Percentiles rank a stretch among this genome's conserved stretches.
Evolutionary conservation across 345 rosid genomes (phyloP).

Genomic region (Citrus glauca): DNA sequence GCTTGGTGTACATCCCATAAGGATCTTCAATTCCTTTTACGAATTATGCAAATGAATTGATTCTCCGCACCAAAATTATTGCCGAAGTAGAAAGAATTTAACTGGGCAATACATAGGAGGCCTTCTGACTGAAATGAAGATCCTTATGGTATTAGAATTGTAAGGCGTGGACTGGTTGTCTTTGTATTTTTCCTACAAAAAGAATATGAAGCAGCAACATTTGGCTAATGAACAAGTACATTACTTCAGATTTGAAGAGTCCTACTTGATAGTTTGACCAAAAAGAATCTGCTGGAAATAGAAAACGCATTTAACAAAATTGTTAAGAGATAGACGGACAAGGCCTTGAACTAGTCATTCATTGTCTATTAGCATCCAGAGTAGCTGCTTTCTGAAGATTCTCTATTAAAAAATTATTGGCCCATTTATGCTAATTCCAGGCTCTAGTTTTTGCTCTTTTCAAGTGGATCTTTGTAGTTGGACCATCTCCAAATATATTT

Average conservation of each 20-base stretch:
- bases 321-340: constrained; percentile 1
- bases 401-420: background rate
- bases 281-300: background rate
- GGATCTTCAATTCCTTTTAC: no score
- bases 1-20: no score
- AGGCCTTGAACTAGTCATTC: background rate
- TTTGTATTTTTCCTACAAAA: background rate
- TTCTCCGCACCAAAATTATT: no score
- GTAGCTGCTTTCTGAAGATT: background rate
- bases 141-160: background rate
- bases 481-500: background rate
- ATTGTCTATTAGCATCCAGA: background rate
- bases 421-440: background rate
- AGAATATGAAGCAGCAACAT: background rate
- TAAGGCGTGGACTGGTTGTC: background rate
- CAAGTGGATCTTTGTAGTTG: background rate
- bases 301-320: background rate
- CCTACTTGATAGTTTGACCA: background rate
- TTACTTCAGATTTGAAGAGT: background rate
- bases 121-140: no score
- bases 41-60: no score
- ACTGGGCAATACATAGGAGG: no score
- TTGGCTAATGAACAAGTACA: background rate
- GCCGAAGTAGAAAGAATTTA: no score
- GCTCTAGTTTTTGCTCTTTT: background rate